Percentiles rank a stretch among this genome's conserved stretches.
Conservation (phyloP, 2,329 filamentous ascomycete species). For the Alternaria sp. region DNA sequence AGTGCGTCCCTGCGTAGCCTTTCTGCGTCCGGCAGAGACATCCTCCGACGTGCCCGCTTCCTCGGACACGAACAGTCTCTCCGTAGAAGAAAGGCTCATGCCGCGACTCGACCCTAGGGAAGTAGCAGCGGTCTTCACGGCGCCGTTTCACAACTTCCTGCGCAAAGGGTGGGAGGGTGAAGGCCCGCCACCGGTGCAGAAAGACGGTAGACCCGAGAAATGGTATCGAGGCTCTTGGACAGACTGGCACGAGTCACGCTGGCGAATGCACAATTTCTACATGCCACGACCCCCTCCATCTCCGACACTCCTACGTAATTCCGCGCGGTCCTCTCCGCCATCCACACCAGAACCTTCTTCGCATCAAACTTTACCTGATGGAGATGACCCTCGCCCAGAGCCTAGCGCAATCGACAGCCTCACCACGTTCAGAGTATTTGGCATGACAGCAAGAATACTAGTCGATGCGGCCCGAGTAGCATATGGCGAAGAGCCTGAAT, state of each 20-base stretch:
- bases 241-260: constrained; percentile 76
- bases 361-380: constrained; percentile 13
- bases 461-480: constrained; percentile 87
- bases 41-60: constrained; percentile 10
- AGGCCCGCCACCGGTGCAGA: constrained; percentile 49
- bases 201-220: constrained; percentile 55
- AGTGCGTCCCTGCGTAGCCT: constrained; percentile 60
- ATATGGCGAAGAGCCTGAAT: constrained; percentile 81
- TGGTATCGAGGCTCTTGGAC: constrained; percentile 91
- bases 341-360: constrained; percentile 1
- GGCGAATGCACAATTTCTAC: constrained; percentile 91
- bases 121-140: constrained; percentile 92
- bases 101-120: constrained; percentile 86
- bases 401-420: constrained; percentile 48
- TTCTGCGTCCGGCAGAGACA: constrained; percentile 59
- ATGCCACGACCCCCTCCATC: constrained; percentile 62
- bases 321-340: neutral
- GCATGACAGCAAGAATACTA: constrained; percentile 90
- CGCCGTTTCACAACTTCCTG: constrained; percentile 85
- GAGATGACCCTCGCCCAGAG: constrained; percentile 45
- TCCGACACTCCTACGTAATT: constrained; percentile 12
- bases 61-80: constrained; percentile 5
- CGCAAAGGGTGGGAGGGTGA: constrained; percentile 57
- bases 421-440: constrained; percentile 82
- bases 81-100: constrained; percentile 70